phyloP scores from a whole-genome alignment of 2,329 filamentous ascomycete species.

The Ascochyta fabae region DNA sequence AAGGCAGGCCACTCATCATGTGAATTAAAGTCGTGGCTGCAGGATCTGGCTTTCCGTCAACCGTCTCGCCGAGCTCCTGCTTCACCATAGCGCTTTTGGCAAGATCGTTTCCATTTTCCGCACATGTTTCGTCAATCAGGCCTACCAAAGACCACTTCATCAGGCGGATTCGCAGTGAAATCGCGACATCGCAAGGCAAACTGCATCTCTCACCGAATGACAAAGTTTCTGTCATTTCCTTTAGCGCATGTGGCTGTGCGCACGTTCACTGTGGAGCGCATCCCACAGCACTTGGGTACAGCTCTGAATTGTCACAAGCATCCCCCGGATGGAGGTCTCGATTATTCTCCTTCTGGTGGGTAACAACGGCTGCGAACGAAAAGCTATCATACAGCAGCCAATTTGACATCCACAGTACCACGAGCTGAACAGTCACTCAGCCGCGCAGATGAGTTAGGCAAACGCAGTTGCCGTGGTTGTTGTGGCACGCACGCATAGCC shows the following conservation, averaged over 20 bases:
- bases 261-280: slow-evolving; percentile 23
- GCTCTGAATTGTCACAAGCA: slow-evolving; percentile 4
- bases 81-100: slow-evolving; percentile 24
- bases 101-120: slow-evolving; percentile 15
- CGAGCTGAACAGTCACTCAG: slow-evolving; percentile 35
- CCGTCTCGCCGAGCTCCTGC: slow-evolving; percentile 19
- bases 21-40: slow-evolving; percentile 4
- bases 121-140: slow-evolving; percentile 18
- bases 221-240: slow-evolving; percentile 24
- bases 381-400: slow-evolving; percentile 8
- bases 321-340: slow-evolving; percentile 1
- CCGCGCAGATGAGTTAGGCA: slow-evolving; percentile 25
- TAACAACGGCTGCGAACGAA: not conserved
- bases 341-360: not conserved
- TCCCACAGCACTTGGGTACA: slow-evolving; percentile 20
- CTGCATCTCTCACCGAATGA: slow-evolving; percentile 27
- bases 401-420: slow-evolving; percentile 18
- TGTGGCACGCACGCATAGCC: slow-evolving; percentile 20
- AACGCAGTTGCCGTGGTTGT: slow-evolving; percentile 25
- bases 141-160: slow-evolving; percentile 21
- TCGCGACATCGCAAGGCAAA: slow-evolving; percentile 24
- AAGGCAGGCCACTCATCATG: slow-evolving; percentile 4
- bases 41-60: slow-evolving; percentile 3
- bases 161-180: slow-evolving; percentile 29
- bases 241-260: slow-evolving; percentile 43